Conservation (phyloP, 371 early-diverging fungal genomes). For the Mortierella sp. region DNA sequence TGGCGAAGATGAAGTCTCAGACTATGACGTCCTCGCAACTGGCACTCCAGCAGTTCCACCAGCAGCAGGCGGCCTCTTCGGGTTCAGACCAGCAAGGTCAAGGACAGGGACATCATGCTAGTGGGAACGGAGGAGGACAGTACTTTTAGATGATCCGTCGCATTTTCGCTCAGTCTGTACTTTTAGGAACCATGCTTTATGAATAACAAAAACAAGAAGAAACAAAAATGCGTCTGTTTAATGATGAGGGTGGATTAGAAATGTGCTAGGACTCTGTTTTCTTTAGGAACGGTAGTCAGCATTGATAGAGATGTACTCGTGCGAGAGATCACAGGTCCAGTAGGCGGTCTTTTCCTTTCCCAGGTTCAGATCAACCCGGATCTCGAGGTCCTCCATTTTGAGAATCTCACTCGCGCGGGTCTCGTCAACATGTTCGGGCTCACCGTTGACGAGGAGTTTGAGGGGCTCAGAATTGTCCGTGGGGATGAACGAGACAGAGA, state of each 20-base stretch:
- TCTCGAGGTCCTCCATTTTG: constrained; percentile 82
- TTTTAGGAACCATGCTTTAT: too few species aligned
- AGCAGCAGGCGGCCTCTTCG: constrained; percentile 24
- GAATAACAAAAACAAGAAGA: too few species aligned
- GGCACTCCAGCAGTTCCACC: constrained; percentile 49
- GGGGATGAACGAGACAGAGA: constrained; percentile 82
- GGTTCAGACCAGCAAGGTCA: not conserved
- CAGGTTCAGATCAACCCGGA: constrained; percentile 82
- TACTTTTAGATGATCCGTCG: constrained; percentile 19
- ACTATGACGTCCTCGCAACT: constrained; percentile 40
- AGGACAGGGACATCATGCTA: not conserved
- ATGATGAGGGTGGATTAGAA: too few species aligned
- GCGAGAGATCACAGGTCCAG: constrained; percentile 95
- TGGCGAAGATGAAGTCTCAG: constrained; percentile 67
- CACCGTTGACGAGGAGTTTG: constrained; percentile 82
- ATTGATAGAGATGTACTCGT: constrained; percentile 95
- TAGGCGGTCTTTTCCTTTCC: constrained; percentile 83
- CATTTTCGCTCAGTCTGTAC: too few species aligned
- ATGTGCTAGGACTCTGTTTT: too few species aligned
- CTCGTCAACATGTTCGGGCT: constrained; percentile 87
- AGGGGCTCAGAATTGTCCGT: constrained; percentile 70
- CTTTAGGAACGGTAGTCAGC: constrained; percentile 86
- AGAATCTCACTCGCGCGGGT: constrained; percentile 84
- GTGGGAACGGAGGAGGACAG: constrained; percentile 11
- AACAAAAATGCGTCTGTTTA: too few species aligned